phyloP scores from a whole-genome alignment of 257 asterid species.

The Osmanthus fragrans region DNA sequence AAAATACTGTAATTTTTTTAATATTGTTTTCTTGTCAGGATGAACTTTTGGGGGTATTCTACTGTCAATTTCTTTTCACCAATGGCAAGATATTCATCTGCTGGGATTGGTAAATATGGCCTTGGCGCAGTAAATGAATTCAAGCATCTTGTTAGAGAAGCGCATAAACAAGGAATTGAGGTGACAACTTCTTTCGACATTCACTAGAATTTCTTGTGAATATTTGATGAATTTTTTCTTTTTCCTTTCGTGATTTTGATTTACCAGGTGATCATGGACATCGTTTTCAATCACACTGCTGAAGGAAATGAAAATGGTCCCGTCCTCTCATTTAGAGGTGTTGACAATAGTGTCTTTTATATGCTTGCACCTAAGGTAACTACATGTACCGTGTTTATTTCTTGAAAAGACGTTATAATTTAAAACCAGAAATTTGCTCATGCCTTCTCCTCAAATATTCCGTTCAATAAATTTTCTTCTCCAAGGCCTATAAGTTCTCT shows the following conservation, averaged over 20 bases:
- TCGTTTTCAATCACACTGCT: conserved; percentile 97
- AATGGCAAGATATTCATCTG: conserved; percentile 86
- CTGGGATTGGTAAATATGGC: conserved; percentile 60
- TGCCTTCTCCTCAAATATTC: conserved; percentile 9
- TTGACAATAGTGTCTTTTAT: conserved; percentile 87
- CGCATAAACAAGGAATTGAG: conserved; percentile 95
- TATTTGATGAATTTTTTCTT: conserved; percentile 20
- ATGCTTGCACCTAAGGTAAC: conserved; percentile 95
- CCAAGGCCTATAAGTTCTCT: background rate
- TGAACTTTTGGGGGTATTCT: conserved; percentile 99
- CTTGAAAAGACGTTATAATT: background rate
- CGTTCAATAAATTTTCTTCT: background rate
- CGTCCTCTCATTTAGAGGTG: conserved; percentile 77
- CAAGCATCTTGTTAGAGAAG: conserved; percentile 88
- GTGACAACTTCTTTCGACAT: conserved; percentile 34
- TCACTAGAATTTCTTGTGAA: conserved; percentile 10
- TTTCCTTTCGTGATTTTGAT: conserved; percentile 18
- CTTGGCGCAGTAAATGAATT: conserved; percentile 80
- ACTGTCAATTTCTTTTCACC: conserved; percentile 94
- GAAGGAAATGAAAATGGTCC: conserved; percentile 99
- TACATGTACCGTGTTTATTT: background rate
- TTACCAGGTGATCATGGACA: conserved; percentile 94
- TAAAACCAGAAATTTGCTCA: background rate
- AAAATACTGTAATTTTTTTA: conserved; percentile 13
- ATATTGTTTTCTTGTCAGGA: conserved; percentile 44